Conservation (phyloP, 495 filamentous ascomycete genomes). For the Penicillium longicatenatum region DNA sequence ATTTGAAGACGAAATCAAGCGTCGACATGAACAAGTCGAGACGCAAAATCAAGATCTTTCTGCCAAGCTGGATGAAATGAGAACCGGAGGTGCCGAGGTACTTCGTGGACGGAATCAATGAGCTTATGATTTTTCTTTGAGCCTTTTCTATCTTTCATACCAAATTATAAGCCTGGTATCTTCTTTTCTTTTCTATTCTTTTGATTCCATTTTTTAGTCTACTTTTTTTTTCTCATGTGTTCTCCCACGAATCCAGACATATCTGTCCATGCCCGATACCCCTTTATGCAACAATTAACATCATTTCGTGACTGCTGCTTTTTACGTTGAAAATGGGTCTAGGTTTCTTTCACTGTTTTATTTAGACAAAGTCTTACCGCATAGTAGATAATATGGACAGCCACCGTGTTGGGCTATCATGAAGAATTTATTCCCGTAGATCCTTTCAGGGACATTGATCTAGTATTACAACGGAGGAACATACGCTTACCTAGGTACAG, state of each 20-base stretch:
- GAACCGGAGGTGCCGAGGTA: conserved; percentile 44
- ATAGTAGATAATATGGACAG: not conserved
- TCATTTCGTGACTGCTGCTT: not conserved
- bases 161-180: conserved; percentile 8
- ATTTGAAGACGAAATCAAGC: conserved; percentile 70
- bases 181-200: not conserved
- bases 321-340: not conserved
- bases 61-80: conserved; percentile 45
- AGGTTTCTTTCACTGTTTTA: no score
- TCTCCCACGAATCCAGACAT: not conserved
- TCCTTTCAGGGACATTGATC: no score
- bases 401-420: not conserved
- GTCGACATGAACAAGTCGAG: conserved; percentile 47
- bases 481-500: no score
- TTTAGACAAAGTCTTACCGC: not conserved
- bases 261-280: conserved; percentile 22
- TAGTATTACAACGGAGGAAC: no score
- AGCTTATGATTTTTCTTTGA: conserved; percentile 11
- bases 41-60: conserved; percentile 39
- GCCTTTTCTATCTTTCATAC: conserved; percentile 9
- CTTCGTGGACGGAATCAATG: conserved; percentile 40
- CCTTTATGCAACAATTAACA: not conserved
- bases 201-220: no score
- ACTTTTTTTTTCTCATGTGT: not conserved
- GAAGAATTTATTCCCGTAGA: not conserved